These are phyloP conservation scores for Scalesia atractyloides DNA, from an alignment of 129 eudicot species.

Conservation along the genomic window DNA sequence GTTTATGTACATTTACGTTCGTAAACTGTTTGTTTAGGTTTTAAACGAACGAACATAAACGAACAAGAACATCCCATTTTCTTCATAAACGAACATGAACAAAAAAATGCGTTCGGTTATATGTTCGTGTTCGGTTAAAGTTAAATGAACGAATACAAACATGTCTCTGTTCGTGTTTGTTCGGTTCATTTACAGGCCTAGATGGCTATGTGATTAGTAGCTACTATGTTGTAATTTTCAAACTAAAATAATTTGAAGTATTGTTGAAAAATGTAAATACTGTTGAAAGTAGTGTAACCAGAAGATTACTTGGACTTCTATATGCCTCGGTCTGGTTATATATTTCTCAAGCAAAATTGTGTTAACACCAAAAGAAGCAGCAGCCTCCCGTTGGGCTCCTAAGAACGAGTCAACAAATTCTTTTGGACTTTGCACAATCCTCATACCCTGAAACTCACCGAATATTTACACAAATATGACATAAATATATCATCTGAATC, in stretches of 20 bases:
- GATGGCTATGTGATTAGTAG: slow-evolving; percentile 9
- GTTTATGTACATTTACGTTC: no score
- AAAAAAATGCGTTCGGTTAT: no score
- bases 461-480: slow-evolving; percentile 14
- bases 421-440: slow-evolving; percentile 80
- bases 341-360: slow-evolving; percentile 91
- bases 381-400: slow-evolving; percentile 97
- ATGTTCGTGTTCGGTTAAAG: no score
- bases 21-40: no score
- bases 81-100: no score
- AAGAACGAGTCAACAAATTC: slow-evolving; percentile 88
- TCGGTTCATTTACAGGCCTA: not conserved
- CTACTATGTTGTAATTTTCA: not conserved
- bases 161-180: no score
- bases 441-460: slow-evolving; percentile 73
- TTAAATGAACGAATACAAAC: no score
- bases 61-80: no score
- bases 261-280: not conserved
- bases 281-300: not conserved
- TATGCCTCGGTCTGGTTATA: slow-evolving; percentile 92
- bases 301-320: slow-evolving; percentile 90
- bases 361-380: slow-evolving; percentile 93
- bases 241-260: not conserved
- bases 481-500: not conserved
- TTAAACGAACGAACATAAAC: no score